A percentile compares a stretch with the other conserved stretches of the same genome.
Conservation (phyloP, 2,329 filamentous ascomycete species). For the Clarireedia sp. region DNA sequence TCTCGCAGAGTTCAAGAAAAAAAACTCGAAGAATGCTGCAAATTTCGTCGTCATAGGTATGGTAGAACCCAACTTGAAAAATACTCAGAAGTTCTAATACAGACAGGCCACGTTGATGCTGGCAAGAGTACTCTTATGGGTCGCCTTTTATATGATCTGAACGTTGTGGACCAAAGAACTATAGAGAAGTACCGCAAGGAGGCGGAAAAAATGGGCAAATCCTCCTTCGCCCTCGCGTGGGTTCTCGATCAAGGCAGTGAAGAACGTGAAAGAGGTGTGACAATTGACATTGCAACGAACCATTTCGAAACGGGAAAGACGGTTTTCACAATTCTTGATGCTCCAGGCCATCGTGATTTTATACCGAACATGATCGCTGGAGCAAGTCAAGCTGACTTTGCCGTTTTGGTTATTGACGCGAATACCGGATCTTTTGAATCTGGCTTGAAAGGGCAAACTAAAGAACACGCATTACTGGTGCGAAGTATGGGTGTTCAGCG, state of each 20-base stretch:
- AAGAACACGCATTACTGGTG: slow-evolving; percentile 83
- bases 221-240: slow-evolving; percentile 94
- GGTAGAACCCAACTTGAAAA: slow-evolving; percentile 28
- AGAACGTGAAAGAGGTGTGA: slow-evolving; percentile 83
- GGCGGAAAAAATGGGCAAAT: slow-evolving; percentile 85
- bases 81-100: slow-evolving; percentile 13
- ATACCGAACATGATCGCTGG: slow-evolving; percentile 99
- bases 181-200: slow-evolving; percentile 83
- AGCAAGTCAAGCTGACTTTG: slow-evolving; percentile 91
- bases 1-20: slow-evolving; percentile 68
- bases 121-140: slow-evolving; percentile 98
- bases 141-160: slow-evolving; percentile 79
- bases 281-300: slow-evolving; percentile 93
- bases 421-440: slow-evolving; percentile 88
- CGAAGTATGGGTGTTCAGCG: slow-evolving; percentile 85
- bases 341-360: slow-evolving; percentile 90
- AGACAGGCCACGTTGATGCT: slow-evolving; percentile 83
- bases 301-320: slow-evolving; percentile 86
- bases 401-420: slow-evolving; percentile 87
- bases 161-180: slow-evolving; percentile 79
- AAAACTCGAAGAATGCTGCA: slow-evolving; percentile 67
- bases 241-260: slow-evolving; percentile 89
- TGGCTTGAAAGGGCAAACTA: slow-evolving; percentile 85
- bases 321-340: slow-evolving; percentile 88
- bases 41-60: slow-evolving; percentile 90